phyloP scores from a whole-genome alignment of 805 yeast genomes.

The Starmerella riodocensis region DNA sequence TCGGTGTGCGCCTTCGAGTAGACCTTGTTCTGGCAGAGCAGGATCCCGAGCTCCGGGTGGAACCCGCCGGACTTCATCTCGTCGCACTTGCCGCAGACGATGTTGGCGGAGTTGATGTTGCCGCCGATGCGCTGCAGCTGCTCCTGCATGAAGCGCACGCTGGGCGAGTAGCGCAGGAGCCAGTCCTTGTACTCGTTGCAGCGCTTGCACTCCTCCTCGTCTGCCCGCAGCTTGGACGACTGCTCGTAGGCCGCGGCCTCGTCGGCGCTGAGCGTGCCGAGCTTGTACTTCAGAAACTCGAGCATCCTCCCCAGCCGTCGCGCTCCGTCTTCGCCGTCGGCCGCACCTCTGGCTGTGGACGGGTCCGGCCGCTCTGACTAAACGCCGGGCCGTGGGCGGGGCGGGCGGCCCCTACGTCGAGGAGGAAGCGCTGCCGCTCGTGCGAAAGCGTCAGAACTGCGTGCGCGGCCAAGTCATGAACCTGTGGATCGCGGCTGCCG shows the following conservation, averaged over 20 bases:
- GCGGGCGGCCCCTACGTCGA: no score
- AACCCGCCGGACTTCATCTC: conserved; percentile 83
- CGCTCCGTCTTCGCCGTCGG: no score
- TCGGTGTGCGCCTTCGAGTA: conserved; percentile 67
- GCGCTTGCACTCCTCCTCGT: conserved; percentile 53
- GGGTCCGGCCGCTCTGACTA: no score
- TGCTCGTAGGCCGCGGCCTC: conserved; percentile 6
- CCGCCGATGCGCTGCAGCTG: conserved; percentile 61
- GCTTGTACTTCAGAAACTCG: conserved; percentile 14
- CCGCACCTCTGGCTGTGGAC: no score
- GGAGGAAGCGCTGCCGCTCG: no score
- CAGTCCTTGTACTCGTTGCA: conserved; percentile 72
- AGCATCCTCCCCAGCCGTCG: conserved; percentile 6
- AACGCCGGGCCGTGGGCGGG: no score
- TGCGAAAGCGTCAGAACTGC: no score
- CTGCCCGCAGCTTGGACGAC: conserved; percentile 37
- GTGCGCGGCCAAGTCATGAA: no score
- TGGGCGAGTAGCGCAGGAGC: conserved; percentile 62
- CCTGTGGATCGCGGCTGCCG: conserved; percentile 94
- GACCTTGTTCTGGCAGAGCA: conserved; percentile 74
- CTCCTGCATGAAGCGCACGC: conserved; percentile 74
- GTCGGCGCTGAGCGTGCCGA: conserved; percentile 12
- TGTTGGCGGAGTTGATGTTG: conserved; percentile 36
- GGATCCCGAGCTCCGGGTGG: conserved; percentile 76
- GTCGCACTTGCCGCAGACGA: conserved; percentile 72